Evolutionary conservation across 2,329 filamentous ascomycete species (phyloP), one percentile per base, ranked within the genome.

Genomic region (Sphaerulina vaccinii): DNA sequence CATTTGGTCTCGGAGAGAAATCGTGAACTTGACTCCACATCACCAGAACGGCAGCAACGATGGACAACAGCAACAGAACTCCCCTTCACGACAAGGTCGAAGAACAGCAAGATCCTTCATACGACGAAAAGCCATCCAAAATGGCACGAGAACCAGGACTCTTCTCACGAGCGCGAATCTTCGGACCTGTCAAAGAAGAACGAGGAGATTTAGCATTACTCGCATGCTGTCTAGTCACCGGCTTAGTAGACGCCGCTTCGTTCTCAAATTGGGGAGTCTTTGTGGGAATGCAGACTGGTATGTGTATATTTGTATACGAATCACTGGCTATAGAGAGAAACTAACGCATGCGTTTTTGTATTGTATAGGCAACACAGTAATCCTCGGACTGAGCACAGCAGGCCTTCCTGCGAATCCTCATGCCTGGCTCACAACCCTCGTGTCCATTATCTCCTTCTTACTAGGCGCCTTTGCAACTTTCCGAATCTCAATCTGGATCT

Each of bases 371-470:
- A 85, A 85, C 67, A 84, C 82, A 8, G 78, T 85, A 60, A 83
- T 84, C 68, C 73, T 85, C 33, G 81, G 79, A 15, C 77, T 85
- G 18, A 81, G 80, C 49, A 77, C 79, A 10, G 76, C 80, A 2
- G 68, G 69, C 23, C 78, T 81, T 40, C 80, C 71, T 16, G 71
- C 70, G 13, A 68, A 79, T 52, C 78, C 78, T 3, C 72, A 72
- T 49, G 79, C 76, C 49, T 82, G 76, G 79, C 68, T 78, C 45
- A 78, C 75, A 52, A 78, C 78, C 2, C 70, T 79, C 16, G 69
- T 75, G 54, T 83, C 81, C 47, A 79, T 82, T 56, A 66, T 62
- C 51, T 72, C 74, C 56, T 83, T 83, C 68, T 71, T 80, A 54
- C 49, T 75, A 23, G 81, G 81, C 29, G 81, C 78, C 48, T 75